These are phyloP conservation scores for Dichotomocladium elegans DNA, from an alignment of 371 early-diverging fungal species.

Conservation along the genomic window DNA sequence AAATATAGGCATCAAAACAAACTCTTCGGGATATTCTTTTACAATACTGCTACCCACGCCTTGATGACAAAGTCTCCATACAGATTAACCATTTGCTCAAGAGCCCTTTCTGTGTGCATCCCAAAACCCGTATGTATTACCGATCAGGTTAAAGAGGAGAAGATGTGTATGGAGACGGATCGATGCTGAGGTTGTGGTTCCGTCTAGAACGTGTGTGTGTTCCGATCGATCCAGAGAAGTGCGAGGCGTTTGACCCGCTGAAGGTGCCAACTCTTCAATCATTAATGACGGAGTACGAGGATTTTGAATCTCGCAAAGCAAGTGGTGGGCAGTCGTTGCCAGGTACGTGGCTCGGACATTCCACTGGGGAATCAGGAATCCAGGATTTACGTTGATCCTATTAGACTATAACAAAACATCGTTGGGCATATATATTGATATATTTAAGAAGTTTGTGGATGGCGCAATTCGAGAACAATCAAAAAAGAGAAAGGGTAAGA, in stretches of 20 bases:
- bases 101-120: slow-evolving; percentile 98
- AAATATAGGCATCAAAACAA: slow-evolving; percentile 9
- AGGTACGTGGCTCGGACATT: slow-evolving; percentile 29
- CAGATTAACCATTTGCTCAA: slow-evolving; percentile 97
- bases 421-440: slow-evolving; percentile 56
- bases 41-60: slow-evolving; percentile 89
- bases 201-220: slow-evolving; percentile 82
- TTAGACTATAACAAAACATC: slow-evolving; percentile 60
- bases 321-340: slow-evolving; percentile 16
- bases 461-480: no score
- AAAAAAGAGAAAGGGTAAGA: no score
- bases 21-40: slow-evolving; percentile 73
- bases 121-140: slow-evolving; percentile 72
- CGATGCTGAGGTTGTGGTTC: neutral
- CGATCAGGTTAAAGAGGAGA: neutral
- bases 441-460: slow-evolving; percentile 67
- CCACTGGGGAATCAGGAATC: neutral
- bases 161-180: neutral
- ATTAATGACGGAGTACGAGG: slow-evolving; percentile 60
- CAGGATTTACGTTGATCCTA: neutral
- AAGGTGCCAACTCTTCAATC: slow-evolving; percentile 69
- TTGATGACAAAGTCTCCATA: slow-evolving; percentile 93
- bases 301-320: slow-evolving; percentile 25
- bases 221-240: slow-evolving; percentile 74
- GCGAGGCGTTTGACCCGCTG: slow-evolving; percentile 82